Evolutionary conservation across 2,329 filamentous ascomycete species (phyloP).

Genomic region (Davidsoniella eucalypti): DNA sequence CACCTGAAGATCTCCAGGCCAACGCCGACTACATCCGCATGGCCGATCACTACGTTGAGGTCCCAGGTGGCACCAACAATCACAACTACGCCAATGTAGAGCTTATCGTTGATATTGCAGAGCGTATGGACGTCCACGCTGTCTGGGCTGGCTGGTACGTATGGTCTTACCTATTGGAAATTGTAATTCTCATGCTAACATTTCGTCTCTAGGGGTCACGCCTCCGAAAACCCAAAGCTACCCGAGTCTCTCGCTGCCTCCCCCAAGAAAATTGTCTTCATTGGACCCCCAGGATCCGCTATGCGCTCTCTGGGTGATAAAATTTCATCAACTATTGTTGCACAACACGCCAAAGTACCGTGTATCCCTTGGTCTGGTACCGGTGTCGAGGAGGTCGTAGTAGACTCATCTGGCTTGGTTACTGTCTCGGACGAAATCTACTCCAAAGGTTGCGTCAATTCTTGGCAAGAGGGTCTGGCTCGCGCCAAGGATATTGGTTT

Average conservation of each 20-base stretch:
- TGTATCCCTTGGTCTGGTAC: constrained; percentile 99
- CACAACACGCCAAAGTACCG: constrained; percentile 87
- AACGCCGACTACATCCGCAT: constrained; percentile 99
- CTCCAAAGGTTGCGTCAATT: constrained; percentile 76
- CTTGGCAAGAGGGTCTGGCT: constrained; percentile 74
- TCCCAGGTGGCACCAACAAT: constrained; percentile 97
- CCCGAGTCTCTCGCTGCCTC: constrained; percentile 92
- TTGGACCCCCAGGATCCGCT: constrained; percentile 89
- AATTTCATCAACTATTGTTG: constrained; percentile 97
- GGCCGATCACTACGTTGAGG: constrained; percentile 98
- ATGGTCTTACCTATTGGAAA: not conserved
- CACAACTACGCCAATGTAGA: constrained; percentile 99
- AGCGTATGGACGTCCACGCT: constrained; percentile 95
- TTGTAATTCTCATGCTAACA: constrained; percentile 1
- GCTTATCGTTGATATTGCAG: constrained; percentile 94
- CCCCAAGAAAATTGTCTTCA: constrained; percentile 97
- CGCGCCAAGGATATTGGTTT: constrained; percentile 87
- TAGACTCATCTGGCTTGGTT: constrained; percentile 74
- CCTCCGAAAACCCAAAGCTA: constrained; percentile 94
- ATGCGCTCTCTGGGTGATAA: constrained; percentile 99
- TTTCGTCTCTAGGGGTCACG: constrained; percentile 56
- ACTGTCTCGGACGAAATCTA: constrained; percentile 80
- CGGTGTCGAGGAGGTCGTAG: constrained; percentile 63
- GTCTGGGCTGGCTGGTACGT: constrained; percentile 96
- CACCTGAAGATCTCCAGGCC: constrained; percentile 88